Base-by-base conservation (phyloP, 164 flowering plant genomes). In the Magnolia changhungtana region DNA sequence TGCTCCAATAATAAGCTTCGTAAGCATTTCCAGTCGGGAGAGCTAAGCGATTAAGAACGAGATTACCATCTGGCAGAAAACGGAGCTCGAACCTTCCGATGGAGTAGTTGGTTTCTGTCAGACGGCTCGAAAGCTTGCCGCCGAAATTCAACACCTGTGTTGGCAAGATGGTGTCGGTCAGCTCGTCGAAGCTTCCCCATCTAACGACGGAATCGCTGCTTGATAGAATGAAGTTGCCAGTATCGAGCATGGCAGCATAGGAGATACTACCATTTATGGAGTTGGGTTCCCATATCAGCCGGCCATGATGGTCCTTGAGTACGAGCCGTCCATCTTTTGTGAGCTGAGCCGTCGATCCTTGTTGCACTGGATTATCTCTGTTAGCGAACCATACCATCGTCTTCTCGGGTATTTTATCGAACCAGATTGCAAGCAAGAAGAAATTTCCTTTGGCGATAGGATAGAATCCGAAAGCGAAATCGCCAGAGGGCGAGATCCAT, bases 191-290 rank as follows among this genome's bases (percentile, higher is more conserved):
- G 24, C 67, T 73, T n/a, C 27, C 50, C 75, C 75, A 73, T 29
- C 11, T 29, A 23, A 59, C 4, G 5, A 10, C 66, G n/a, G 74
- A 65, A 9, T 76, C 71, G 11, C n/a, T 4, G 74, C 71, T 13
- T 2, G 27, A 72, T 16, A 86, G 76, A 2, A 84, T 75, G 20
- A 87, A 80, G 74, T 83, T 86, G 4, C 90, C 90, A 1, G 81
- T 82, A 61, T 87, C 88, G 19, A 83, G 87, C 86, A 86, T 78
- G 67, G 83, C 73, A 7, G 79, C 88, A 65, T 82, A 77, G 49
- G 27, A 24, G 27, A 24, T 24, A 24, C 27, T 24, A 24, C 27
- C 27, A 24, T 24, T 24, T 24, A 24, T 24, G 27, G 27, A 24
- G 27, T 24, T 24, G 27, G 27, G 27, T 24, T 24, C 27, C 27